Conservation (phyloP, 441 rosid species). For the Populus tomentosa region DNA sequence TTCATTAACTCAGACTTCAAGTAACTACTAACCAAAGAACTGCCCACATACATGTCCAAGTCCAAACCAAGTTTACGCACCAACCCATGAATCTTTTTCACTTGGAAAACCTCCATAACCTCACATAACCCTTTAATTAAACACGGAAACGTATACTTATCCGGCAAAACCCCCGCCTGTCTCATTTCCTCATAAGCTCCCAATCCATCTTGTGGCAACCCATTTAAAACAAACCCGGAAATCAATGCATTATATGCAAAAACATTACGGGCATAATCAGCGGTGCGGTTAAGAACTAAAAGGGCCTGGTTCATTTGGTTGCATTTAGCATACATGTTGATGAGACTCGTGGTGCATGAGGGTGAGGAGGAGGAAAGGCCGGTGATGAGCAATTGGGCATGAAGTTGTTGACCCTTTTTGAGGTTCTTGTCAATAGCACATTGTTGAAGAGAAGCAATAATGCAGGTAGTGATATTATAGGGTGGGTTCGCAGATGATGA, state of each 20-base stretch:
- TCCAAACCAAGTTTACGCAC: conserved; percentile 47
- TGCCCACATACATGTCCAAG: conserved; percentile 47
- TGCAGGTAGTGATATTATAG: conserved; percentile 33
- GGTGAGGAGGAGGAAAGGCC: conserved; percentile 40
- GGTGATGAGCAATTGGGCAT: conserved; percentile 42
- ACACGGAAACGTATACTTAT: conserved; percentile 58
- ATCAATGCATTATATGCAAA: conserved; percentile 48
- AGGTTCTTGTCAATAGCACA: conserved; percentile 40
- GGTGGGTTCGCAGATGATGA: neutral
- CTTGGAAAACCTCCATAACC: conserved; percentile 33
- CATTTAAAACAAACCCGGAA: conserved; percentile 45
- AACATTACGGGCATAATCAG: conserved; percentile 31
- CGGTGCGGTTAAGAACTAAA: conserved; percentile 17
- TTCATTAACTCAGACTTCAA: conserved; percentile 35
- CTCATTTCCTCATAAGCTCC: conserved; percentile 43
- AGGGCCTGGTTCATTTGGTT: conserved; percentile 28
- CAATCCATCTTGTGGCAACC: conserved; percentile 33
- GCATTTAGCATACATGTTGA: conserved; percentile 64
- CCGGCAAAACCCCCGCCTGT: conserved; percentile 39
- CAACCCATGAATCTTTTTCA: conserved; percentile 48
- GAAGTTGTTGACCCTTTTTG: conserved; percentile 33
- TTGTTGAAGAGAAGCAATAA: conserved; percentile 39
- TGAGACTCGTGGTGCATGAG: conserved; percentile 46
- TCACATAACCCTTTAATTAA: conserved; percentile 49
- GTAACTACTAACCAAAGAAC: conserved; percentile 43